A percentile compares a stretch with the other conserved stretches of the same genome.
phyloP scores from a whole-genome alignment of 1,139 yeast species.

The Kodamaea ohmeri region DNA sequence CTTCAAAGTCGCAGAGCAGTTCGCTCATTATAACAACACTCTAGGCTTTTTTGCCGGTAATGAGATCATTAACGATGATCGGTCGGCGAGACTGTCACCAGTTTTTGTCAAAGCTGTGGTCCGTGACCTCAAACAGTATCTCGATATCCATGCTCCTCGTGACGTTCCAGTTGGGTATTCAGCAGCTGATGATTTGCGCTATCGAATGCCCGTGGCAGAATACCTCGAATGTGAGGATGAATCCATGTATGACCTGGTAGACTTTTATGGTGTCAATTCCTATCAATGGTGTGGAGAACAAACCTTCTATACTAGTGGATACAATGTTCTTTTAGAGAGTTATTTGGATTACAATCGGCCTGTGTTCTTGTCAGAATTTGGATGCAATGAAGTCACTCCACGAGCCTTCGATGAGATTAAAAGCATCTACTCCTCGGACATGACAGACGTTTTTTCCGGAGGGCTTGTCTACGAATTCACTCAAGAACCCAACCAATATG shows the following conservation, averaged over 20 bases:
- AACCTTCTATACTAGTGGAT: slow-evolving; percentile 80
- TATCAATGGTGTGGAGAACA: slow-evolving; percentile 98
- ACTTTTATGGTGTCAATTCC: slow-evolving; percentile 92
- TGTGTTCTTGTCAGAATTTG: slow-evolving; percentile 80
- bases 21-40: slow-evolving; percentile 81
- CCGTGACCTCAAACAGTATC: slow-evolving; percentile 75
- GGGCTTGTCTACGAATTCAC: slow-evolving; percentile 91
- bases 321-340: slow-evolving; percentile 67
- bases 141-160: slow-evolving; percentile 56
- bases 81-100: slow-evolving; percentile 69
- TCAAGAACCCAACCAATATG: slow-evolving; percentile 86
- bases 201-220: slow-evolving; percentile 71
- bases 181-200: slow-evolving; percentile 87
- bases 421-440: slow-evolving; percentile 65
- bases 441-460: slow-evolving; percentile 84
- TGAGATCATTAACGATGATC: slow-evolving; percentile 79
- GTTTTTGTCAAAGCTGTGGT: slow-evolving; percentile 73
- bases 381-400: slow-evolving; percentile 84
- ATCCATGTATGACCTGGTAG: slow-evolving; percentile 60
- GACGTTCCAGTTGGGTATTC: slow-evolving; percentile 90
- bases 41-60: slow-evolving; percentile 94
- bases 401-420: slow-evolving; percentile 77
- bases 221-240: slow-evolving; percentile 77
- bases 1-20: slow-evolving; percentile 77
- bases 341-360: slow-evolving; percentile 72